These are phyloP conservation scores for Metrosideros polymorpha DNA, from an alignment of 441 rosid species.

Conservation along the genomic window DNA sequence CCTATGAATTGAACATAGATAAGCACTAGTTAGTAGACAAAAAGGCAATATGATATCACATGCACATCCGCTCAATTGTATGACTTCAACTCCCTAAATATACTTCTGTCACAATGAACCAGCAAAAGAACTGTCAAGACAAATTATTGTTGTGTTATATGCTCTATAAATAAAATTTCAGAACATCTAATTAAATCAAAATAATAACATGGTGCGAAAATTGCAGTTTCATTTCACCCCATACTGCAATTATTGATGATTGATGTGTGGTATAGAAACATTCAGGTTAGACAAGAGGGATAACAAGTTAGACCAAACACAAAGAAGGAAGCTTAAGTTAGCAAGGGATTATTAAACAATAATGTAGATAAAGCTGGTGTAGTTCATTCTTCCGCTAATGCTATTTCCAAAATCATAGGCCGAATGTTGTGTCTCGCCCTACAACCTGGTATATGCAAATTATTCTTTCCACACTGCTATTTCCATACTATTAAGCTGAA, in stretches of 20 bases:
- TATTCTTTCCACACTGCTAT: neutral
- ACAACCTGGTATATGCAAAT: neutral
- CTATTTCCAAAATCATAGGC: neutral
- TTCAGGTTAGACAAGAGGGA: neutral
- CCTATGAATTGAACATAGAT: neutral
- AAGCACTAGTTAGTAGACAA: neutral
- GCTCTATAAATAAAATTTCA: neutral
- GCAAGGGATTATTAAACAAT: neutral
- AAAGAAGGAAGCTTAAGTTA: neutral
- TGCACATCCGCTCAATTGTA: neutral
- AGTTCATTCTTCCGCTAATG: neutral
- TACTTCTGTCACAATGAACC: neutral
- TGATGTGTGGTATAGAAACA: neutral
- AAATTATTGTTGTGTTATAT: neutral
- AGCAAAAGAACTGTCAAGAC: neutral
- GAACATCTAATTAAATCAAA: neutral
- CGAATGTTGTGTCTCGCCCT: neutral
- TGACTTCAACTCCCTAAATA: neutral
- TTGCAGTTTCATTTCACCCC: neutral
- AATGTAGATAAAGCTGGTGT: neutral
- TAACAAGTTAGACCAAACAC: neutral
- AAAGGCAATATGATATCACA: neutral
- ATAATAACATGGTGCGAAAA: neutral
- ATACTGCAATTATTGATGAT: neutral
- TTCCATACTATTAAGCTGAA: neutral